Evolutionary conservation across 1,139 yeast species (phyloP), one percentile per base, ranked within the genome.

Genomic region (Zygoascus hellenicus): DNA sequence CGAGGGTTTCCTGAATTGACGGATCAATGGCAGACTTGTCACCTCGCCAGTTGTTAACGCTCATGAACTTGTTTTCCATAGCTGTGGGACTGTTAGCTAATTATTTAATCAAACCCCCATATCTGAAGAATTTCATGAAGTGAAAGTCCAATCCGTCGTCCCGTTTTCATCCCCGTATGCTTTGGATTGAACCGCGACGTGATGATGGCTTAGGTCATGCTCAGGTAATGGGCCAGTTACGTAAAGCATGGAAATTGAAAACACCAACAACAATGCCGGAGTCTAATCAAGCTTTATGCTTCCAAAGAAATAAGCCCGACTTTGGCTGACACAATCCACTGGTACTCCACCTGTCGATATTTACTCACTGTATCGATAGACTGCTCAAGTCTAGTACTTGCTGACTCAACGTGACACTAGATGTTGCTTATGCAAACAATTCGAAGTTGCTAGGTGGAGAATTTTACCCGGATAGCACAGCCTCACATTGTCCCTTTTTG

Each of bases 141-240:
- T 9, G 11, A 28, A 4, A 32, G 6, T 10, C 15, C 11, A 10
- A n/a, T 33, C 3, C 15, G 11, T 3, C 36, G 36, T 31, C 33
- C 5, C 4, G 14, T 13, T 9, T 31, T 31, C 10, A n/a, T 13
- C 33, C 4, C 33, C n/a, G 33, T 31, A n/a, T n/a, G n/a, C 38
- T 15, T 34, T 5, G 11, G 22, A 14, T 34, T 6, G 17, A 15
- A 16, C 3, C 26, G 13, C 10, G 38, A 5, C 38, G 17, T 11
- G 38, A 30, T 11, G 38, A 30, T 16, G 29, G 43, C 43, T 41
- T 41, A 41, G 43, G 43, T 41, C 43, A 41, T 41, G 43, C 37
- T 41, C 43, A 41, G 33, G 43, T 41, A 41, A 41, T 41, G 13
- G 38, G 16, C 17, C 17, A 33, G 39, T 36, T 36, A 36, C 39